A percentile compares a stretch with the other conserved stretches of the same genome.
These are phyloP conservation scores for Mucor ambiguus DNA, from an alignment of 371 early-diverging fungal genomes.

Conservation along the genomic window DNA sequence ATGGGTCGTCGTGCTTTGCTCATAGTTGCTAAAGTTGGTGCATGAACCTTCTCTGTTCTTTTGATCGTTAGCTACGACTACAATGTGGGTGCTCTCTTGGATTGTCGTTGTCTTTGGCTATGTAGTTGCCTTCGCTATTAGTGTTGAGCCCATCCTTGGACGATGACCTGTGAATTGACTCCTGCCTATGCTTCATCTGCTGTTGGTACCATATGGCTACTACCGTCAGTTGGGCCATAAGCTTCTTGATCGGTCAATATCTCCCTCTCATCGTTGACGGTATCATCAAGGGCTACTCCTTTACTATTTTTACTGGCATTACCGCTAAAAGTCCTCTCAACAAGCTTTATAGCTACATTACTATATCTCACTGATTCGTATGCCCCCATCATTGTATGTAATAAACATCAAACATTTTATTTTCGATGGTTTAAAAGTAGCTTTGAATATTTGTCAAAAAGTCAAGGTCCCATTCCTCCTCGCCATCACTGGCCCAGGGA, in stretches of 20 bases:
- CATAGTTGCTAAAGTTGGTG: constrained; percentile 59
- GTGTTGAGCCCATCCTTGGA: constrained; percentile 82
- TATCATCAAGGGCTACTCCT: constrained; percentile 64
- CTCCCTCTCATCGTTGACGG: constrained; percentile 61
- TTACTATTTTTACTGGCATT: constrained; percentile 58
- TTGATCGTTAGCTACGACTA: constrained; percentile 57
- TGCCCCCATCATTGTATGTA: too few relatives aligned
- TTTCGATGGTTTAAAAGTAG: not conserved
- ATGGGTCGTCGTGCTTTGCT: constrained; percentile 51
- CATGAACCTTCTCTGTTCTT: constrained; percentile 56
- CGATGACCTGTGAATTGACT: constrained; percentile 69
- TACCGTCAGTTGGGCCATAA: constrained; percentile 62
- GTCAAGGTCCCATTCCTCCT: constrained; percentile 9
- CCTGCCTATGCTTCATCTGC: constrained; percentile 63
- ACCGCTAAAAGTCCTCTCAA: constrained; percentile 2
- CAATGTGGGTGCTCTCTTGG: constrained; percentile 51
- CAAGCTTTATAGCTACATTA: too few relatives aligned
- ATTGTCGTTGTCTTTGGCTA: constrained; percentile 70
- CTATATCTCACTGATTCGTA: too few relatives aligned
- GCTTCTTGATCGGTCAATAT: constrained; percentile 54
- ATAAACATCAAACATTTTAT: not conserved
- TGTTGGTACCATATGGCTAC: constrained; percentile 51
- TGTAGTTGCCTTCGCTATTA: constrained; percentile 78
- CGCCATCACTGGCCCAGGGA: constrained; percentile 11
- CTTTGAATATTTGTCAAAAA: not conserved